These are phyloP conservation scores for Aristolochia fimbriata DNA, from an alignment of 164 flowering plant species.

Conservation along the genomic window DNA sequence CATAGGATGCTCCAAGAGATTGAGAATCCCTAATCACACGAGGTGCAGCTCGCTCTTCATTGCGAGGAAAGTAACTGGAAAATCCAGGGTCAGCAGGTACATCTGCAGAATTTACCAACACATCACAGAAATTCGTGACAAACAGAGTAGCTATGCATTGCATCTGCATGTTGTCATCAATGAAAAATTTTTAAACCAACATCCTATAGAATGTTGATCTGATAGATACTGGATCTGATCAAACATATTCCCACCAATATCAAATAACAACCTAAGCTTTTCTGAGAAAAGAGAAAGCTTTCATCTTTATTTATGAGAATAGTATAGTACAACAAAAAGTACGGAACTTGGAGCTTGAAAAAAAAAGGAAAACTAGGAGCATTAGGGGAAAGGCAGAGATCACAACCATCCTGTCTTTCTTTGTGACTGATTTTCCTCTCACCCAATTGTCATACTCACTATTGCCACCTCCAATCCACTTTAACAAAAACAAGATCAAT, in stretches of 20 bases:
- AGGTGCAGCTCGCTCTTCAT: conserved; percentile 36
- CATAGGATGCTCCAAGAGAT: conserved; percentile 68
- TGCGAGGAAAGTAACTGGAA: conserved; percentile 34
- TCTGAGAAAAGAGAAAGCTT: too few relatives aligned
- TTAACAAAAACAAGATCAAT: background rate
- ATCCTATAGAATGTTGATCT: background rate
- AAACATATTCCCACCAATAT: too few relatives aligned
- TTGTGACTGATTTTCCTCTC: too few relatives aligned
- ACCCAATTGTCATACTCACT: too few relatives aligned
- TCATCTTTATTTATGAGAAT: too few relatives aligned
- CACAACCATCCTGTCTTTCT: too few relatives aligned
- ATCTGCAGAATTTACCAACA: conserved; percentile 27
- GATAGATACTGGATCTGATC: too few relatives aligned
- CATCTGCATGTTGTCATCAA: background rate
- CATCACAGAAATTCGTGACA: background rate
- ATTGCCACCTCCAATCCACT: background rate
- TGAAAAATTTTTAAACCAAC: background rate
- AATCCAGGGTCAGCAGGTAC: conserved; percentile 36
- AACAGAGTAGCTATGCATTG: background rate
- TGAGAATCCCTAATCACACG: conserved; percentile 51
- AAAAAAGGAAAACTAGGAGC: too few relatives aligned
- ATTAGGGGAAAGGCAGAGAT: too few relatives aligned
- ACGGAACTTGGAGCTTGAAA: too few relatives aligned
- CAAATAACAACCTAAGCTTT: too few relatives aligned
- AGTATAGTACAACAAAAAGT: too few relatives aligned